Percentiles rank a stretch among this genome's conserved stretches.
phyloP scores from a whole-genome alignment of 2,329 filamentous ascomycete genomes.

The Stenocarpella maydis region DNA sequence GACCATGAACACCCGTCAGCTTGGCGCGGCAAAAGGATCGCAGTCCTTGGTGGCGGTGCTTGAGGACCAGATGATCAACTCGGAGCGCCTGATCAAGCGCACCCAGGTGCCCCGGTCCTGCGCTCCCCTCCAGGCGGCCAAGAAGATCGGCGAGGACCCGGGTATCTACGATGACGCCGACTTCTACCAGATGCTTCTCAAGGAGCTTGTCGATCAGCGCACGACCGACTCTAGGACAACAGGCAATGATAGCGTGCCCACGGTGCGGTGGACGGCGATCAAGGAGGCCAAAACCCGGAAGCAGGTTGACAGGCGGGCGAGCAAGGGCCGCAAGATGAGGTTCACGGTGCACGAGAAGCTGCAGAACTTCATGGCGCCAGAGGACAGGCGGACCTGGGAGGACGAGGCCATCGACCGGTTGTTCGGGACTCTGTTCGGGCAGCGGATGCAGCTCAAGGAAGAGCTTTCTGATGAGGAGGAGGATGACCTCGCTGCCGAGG shows the following conservation, averaged over 20 bases:
- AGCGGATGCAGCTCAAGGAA: constrained; percentile 72
- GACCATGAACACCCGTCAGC: constrained; percentile 61
- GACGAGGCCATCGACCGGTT: constrained; percentile 79
- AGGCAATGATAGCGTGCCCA: constrained; percentile 52
- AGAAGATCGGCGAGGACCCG: constrained; percentile 63
- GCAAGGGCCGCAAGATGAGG: constrained; percentile 91
- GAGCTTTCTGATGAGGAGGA: constrained; percentile 60
- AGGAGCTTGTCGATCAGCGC: constrained; percentile 91
- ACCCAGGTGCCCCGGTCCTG: constrained; percentile 79
- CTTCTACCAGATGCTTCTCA: constrained; percentile 92
- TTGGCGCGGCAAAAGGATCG: constrained; percentile 53
- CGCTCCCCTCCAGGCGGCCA: constrained; percentile 72
- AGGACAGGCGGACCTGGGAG: constrained; percentile 83
- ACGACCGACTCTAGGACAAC: constrained; percentile 69
- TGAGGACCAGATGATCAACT: constrained; percentile 71
- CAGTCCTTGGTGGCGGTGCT: constrained; percentile 74
- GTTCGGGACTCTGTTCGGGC: constrained; percentile 78
- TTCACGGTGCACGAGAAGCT: constrained; percentile 97
- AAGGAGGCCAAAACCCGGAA: constrained; percentile 83
- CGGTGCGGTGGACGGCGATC: constrained; percentile 71
- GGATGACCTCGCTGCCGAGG: constrained; percentile 59
- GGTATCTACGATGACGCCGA: constrained; percentile 90
- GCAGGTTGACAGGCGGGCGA: constrained; percentile 90
- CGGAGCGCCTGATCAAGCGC: constrained; percentile 73
- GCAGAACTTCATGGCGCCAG: constrained; percentile 96